Evolutionary conservation across 257 asterid genomes (phyloP).

Genomic region (Mitragyna speciosa): DNA sequence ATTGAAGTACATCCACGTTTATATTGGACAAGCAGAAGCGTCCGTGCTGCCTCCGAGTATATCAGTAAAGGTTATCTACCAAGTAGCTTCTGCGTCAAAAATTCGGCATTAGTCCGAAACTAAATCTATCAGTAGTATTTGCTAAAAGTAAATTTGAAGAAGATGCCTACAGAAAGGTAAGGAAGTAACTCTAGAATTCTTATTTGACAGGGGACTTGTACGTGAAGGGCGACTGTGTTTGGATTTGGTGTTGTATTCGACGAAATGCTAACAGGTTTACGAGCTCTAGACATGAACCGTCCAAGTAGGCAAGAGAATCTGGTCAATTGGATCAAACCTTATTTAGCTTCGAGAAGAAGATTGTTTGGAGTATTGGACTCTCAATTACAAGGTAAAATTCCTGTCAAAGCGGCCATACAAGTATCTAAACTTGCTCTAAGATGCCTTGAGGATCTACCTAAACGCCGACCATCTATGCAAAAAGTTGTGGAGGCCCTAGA

Average conservation of each 20-base stretch:
- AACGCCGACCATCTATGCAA: conserved; percentile 64
- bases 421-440: conserved; percentile 55
- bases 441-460: conserved; percentile 56
- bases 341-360: conserved; percentile 47
- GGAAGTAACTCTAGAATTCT: conserved; percentile 5
- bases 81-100: neutral
- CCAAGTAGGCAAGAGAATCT: conserved; percentile 45
- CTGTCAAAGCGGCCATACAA: conserved; percentile 49
- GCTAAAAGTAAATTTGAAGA: neutral
- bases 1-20: conserved; percentile 24
- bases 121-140: neutral
- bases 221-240: conserved; percentile 70
- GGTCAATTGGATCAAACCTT: conserved; percentile 69
- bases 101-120: too few relatives aligned
- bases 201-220: conserved; percentile 52
- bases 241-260: conserved; percentile 68
- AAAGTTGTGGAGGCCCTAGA: conserved; percentile 52
- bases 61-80: conserved; percentile 53
- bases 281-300: conserved; percentile 51
- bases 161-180: neutral
- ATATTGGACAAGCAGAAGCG: conserved; percentile 7
- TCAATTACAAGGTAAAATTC: conserved; percentile 58
- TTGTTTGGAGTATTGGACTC: conserved; percentile 57
- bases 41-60: conserved; percentile 76
- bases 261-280: conserved; percentile 66